Evolutionary conservation across 2,329 filamentous ascomycete genomes (phyloP), one percentile per base, ranked within the genome.

Genomic region (Chalaropsis ovoidea): DNA sequence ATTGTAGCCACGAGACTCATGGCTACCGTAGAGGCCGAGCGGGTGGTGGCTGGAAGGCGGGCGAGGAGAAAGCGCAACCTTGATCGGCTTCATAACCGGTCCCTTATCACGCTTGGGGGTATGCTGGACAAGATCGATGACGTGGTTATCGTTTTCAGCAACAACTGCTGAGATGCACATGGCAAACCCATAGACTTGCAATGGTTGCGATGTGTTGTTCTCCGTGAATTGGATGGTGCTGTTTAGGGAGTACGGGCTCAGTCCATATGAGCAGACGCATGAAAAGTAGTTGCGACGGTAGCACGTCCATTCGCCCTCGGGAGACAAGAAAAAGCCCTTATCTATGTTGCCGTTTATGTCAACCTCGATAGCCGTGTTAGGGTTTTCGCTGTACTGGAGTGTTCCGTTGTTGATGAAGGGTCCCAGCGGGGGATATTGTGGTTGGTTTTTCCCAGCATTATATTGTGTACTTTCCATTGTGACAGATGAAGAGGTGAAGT

Each of bases 231-330:
- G 78, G 67, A 84, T 76, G 0, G 74, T 70, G n/a, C 76, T 72
- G n/a, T 73, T 76, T 1, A 77, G 75, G 63, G 76, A 77, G 67
- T 78, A 76, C 1, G 88, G 88, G 49, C 80, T 79, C 27, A 96
- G 77, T 13, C 81, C 82, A 75, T 87, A 96, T 2, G 87, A 89
- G 74, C 89, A 93, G 63, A 86, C 84, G 64, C 94, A 90, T 0
- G 89, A 87, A 73, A 96, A 94, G 75, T 96, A 96, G 74, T 96
- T 96, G 54, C 92, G 82, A 42, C 91, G 82, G 73, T 96, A 96
- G 76, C 91, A 95, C 0, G 91, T 96, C 90, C 90, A 96, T 70
- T 92, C 89, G 19, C 83, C 81, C 65, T 95, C 91, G n/a, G 56
- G 62, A 2, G 82, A 82, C 43, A 86, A 78, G 73, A 96, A 95